A percentile compares a stretch with the other conserved stretches of the same genome.
Conservation (phyloP, 2,329 filamentous ascomycete genomes). For the Penicillium sp. region DNA sequence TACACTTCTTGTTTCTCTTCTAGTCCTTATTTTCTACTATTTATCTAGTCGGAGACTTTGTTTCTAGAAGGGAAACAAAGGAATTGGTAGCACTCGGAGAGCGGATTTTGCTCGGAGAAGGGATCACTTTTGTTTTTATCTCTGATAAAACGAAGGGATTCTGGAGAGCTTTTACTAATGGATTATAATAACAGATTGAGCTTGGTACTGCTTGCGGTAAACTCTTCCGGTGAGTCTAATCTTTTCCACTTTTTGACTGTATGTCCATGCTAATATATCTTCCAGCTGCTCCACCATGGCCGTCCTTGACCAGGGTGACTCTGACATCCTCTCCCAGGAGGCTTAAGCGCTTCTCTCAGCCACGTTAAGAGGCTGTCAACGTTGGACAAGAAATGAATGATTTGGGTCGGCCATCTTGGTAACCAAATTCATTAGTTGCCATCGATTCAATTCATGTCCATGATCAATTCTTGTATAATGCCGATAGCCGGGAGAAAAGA, state of each 20-base stretch:
- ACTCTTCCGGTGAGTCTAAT: constrained; percentile 66
- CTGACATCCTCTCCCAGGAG: constrained; percentile 70
- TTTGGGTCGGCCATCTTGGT: neutral
- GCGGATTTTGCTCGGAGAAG: constrained; percentile 17
- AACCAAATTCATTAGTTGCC: neutral
- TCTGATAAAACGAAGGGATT: constrained; percentile 12
- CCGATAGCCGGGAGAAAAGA: neutral
- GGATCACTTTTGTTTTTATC: constrained; percentile 9
- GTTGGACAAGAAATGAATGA: neutral
- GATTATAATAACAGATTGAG: constrained; percentile 81
- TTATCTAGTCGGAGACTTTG: neutral
- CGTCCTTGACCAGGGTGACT: constrained; percentile 95
- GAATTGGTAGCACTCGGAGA: constrained; percentile 14
- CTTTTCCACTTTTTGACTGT: neutral
- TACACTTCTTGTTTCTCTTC: neutral
- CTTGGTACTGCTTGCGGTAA: constrained; percentile 98
- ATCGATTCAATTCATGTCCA: neutral
- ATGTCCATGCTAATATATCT: neutral
- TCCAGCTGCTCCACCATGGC: constrained; percentile 84
- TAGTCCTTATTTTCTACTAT: neutral
- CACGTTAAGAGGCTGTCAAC: neutral
- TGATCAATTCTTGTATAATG: neutral
- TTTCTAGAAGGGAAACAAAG: constrained; percentile 24
- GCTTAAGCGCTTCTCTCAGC: constrained; percentile 31
- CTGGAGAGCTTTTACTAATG: constrained; percentile 16